Evolutionary conservation across 371 early-diverging fungal genomes (phyloP).

Genomic region (Batkoa obscura): DNA sequence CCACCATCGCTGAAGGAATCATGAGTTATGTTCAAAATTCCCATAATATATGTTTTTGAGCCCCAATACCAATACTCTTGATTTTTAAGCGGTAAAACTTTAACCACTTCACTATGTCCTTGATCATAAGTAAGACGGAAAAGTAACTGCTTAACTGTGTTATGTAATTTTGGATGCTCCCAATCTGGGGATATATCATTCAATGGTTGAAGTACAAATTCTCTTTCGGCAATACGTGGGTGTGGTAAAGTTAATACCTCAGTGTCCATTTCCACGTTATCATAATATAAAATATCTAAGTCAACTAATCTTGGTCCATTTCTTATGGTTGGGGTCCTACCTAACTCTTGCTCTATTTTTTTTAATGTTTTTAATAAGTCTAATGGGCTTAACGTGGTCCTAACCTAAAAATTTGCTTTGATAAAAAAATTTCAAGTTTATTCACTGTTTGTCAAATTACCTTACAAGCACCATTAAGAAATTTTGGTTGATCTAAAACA

Average conservation of each 20-base stretch:
- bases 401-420: constrained; percentile 16
- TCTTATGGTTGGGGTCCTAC: constrained; percentile 44
- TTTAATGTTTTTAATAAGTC: constrained; percentile 62
- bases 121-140: constrained; percentile 22
- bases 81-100: constrained; percentile 37
- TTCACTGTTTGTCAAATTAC: constrained; percentile 17
- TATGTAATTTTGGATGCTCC: constrained; percentile 73
- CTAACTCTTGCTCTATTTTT: constrained; percentile 58
- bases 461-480: constrained; percentile 78
- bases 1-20: constrained; percentile 96
- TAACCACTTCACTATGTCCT: constrained; percentile 29
- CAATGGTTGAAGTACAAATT: constrained; percentile 85
- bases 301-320: constrained; percentile 90
- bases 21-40: constrained; percentile 90
- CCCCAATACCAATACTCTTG: constrained; percentile 33
- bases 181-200: constrained; percentile 79
- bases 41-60: constrained; percentile 70
- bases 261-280: constrained; percentile 49
- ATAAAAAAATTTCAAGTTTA: background rate
- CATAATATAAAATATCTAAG: constrained; percentile 85
- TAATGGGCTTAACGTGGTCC: constrained; percentile 53
- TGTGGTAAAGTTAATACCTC: constrained; percentile 73
- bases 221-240: constrained; percentile 67
- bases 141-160: constrained; percentile 59
- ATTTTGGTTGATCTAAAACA: constrained; percentile 73